Evolutionary conservation across 2,329 filamentous ascomycete genomes (phyloP), one percentile per base, ranked within the genome.

Genomic region (Echinosphaeria canescens): DNA sequence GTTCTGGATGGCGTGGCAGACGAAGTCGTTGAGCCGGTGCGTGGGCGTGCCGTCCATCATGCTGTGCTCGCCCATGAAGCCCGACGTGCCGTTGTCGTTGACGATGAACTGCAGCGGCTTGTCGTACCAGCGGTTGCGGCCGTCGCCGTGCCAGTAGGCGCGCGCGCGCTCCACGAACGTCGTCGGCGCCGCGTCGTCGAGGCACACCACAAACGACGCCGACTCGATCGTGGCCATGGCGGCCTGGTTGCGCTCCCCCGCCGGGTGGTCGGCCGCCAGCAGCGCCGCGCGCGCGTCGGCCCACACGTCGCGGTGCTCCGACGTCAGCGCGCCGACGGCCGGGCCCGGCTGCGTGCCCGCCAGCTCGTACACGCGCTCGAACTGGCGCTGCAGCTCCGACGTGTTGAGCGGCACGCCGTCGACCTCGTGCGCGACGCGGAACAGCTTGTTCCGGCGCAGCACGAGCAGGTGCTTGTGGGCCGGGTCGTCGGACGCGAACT

Each of bases 21-120:
- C 65, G 44, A 82, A 88, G 61, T 98, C 88, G 50, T 93, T 98
- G 11, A 98, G 64, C 24, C 90, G 75, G 53, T 95, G 88, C 3
- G 90, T 98, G 2, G 90, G 84, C 5, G 88, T 98, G 36, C 90
- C 88, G 47, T 98, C 88, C 90, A 98, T 98, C 88, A 98, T 95
- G 41, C 79, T 90, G 62, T 98, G 88, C 55, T 98, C 88, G 43
- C 88, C 88, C 63, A 82, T 85, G 62, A 98, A 98, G 33, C 88
- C 88, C 3, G 88, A 78, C 6, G 88, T 91, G 39, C 88, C 88
- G 48, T 98, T 98, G 48, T 98, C 84, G 51, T 92, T 93, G 55
- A 98, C 50, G 47, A 98, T 91, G 56, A 98, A 95, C 53, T 98
- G 85, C 28, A 92, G 58, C 5, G 88, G 88, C 62, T 98, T 98